A percentile compares a stretch with the other conserved stretches of the same genome.
These are phyloP conservation scores for Penicillium ucsense DNA, from an alignment of 495 filamentous ascomycete genomes.

Conservation along the genomic window DNA sequence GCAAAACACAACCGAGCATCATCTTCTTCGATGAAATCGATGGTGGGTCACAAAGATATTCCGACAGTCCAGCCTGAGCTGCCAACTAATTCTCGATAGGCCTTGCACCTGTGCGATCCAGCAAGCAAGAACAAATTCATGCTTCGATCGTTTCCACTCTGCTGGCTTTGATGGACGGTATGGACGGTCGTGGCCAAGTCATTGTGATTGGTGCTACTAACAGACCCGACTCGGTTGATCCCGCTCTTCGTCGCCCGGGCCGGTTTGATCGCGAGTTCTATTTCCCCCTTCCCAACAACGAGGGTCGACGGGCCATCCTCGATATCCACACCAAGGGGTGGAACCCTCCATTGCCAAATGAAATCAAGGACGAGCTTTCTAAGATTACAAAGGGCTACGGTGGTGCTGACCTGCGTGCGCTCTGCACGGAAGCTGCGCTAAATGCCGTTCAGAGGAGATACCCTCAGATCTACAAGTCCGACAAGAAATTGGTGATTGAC, in stretches of 20 bases:
- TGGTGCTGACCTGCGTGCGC: conserved; percentile 84
- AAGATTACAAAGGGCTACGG: conserved; percentile 91
- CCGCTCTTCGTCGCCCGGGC: conserved; percentile 91
- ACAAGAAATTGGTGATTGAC: conserved; percentile 83
- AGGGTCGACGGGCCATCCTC: conserved; percentile 72
- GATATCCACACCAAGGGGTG: conserved; percentile 95
- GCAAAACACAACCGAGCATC: conserved; percentile 91
- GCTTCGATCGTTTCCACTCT: conserved; percentile 95
- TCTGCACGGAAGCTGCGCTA: conserved; percentile 96
- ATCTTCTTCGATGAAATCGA: conserved; percentile 99
- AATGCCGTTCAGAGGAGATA: conserved; percentile 94
- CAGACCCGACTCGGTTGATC: conserved; percentile 94
- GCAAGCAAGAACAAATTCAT: conserved; percentile 97
- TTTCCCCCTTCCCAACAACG: conserved; percentile 78
- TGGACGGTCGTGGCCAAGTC: conserved; percentile 96
- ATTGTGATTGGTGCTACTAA: conserved; percentile 98
- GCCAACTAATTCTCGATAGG: conserved; percentile 28
- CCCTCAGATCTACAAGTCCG: conserved; percentile 88
- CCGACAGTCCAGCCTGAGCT: neutral
- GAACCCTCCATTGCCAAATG: conserved; percentile 62
- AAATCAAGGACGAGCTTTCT: conserved; percentile 76
- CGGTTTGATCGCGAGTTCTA: conserved; percentile 97
- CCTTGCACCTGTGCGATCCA: conserved; percentile 87
- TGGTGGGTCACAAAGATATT: conserved; percentile 35
- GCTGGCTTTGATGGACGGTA: conserved; percentile 94